Evolutionary conservation across 345 rosid genomes (phyloP), one percentile per base, ranked within the genome.

Genomic region (Ceriops zippeliana): DNA sequence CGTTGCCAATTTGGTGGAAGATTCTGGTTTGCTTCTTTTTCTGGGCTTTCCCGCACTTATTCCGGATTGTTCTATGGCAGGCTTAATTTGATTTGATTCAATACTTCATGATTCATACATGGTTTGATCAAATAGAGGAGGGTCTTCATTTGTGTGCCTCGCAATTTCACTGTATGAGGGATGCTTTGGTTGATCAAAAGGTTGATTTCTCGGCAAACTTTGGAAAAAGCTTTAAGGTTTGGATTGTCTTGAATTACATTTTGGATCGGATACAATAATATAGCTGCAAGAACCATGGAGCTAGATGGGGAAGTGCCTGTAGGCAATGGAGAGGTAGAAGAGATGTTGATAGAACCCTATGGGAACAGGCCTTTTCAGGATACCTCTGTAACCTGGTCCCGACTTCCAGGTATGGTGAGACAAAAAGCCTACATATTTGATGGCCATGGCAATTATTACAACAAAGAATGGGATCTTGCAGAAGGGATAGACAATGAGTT

Each of bases 341-440:
- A 84, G 46, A 66, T 84, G 70, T 87, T 78, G 63, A 71, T 81
- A 57, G 84, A 75, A 57, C 34, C 81, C 73, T 46, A 75, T 32
- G 53, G 69, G 16, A 80, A 66, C 31, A 66, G 73, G 58, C 74
- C 74, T 49, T 31, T 59, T 15, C 73, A 54, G 49, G 78, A 68
- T 24, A 34, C 68, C 54, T 70, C 64, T 59, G 62, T 51, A 8
- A 53, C 52, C 28, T 71, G 68, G 16, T 68, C 71, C 63, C 83
- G 64, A 57, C 82, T 76, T 56, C 89, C 90, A 0, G 96, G 93
- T 27, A 85, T 82, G 80, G 92, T 89, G 72, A 87, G 89, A 57
- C 83, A 85, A 69, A 90, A 80, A 73, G 98, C 98, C 17, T 96
- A 96, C 32, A 87, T 83, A 73, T 96, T 96, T 66, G 98, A 92